These are phyloP conservation scores for Alternaria sp. DNA, from an alignment of 2,329 filamentous ascomycete genomes.

Conservation along the genomic window DNA sequence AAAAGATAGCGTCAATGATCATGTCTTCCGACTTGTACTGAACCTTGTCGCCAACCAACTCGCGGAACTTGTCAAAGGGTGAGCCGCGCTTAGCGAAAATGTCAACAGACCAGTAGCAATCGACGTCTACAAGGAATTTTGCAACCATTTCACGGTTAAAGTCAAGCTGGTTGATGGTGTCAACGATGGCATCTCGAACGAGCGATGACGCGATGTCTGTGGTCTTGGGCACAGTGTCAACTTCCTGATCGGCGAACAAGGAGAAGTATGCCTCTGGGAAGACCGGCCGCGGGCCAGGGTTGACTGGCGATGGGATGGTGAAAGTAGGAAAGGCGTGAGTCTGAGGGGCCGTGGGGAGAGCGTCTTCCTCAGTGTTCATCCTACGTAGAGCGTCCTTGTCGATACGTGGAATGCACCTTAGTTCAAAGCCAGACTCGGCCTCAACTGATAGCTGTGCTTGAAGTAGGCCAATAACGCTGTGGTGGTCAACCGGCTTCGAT, in stretches of 20 bases:
- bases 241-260: constrained; percentile 85
- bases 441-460: constrained; percentile 88
- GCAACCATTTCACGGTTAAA: constrained; percentile 90
- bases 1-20: constrained; percentile 96
- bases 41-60: constrained; percentile 69
- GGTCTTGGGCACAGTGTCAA: constrained; percentile 85
- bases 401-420: constrained; percentile 71
- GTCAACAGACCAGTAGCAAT: constrained; percentile 89
- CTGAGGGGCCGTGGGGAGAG: constrained; percentile 57
- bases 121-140: constrained; percentile 89
- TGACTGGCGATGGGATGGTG: constrained; percentile 76
- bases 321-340: constrained; percentile 84
- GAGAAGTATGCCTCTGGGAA: constrained; percentile 96
- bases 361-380: constrained; percentile 66
- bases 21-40: constrained; percentile 99
- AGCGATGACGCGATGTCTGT: constrained; percentile 81
- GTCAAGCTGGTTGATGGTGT: constrained; percentile 93
- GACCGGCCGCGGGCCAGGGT: constrained; percentile 76
- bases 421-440: constrained; percentile 76
- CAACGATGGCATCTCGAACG: constrained; percentile 83
- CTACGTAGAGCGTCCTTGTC: constrained; percentile 56
- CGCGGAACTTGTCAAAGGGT: constrained; percentile 86
- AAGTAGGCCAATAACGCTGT: constrained; percentile 80
- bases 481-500: constrained; percentile 68
- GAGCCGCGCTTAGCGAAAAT: constrained; percentile 96